A percentile compares a stretch with the other conserved stretches of the same genome.
Evolutionary conservation across 371 early-diverging fungal species (phyloP).

Genomic region (Mortierella sp.): DNA sequence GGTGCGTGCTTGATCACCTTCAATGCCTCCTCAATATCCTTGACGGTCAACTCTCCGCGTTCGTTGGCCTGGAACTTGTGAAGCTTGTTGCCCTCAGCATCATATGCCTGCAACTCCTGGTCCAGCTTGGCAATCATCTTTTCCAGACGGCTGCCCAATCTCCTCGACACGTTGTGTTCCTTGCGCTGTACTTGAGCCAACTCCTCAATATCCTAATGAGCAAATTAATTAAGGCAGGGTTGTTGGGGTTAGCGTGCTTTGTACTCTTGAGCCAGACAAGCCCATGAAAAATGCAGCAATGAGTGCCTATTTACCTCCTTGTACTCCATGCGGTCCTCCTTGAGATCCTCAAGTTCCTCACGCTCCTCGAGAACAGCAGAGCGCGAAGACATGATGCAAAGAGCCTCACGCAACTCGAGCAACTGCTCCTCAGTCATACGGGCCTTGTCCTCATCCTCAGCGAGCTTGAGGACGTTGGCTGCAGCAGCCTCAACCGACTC

Average conservation of each 20-base stretch:
- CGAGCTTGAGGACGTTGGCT: background rate
- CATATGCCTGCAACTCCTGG: constrained; percentile 74
- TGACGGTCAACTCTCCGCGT: constrained; percentile 71
- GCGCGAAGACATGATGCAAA: constrained; percentile 73
- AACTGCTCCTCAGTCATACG: constrained; percentile 73
- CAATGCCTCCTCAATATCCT: constrained; percentile 75
- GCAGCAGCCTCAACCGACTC: constrained; percentile 10
- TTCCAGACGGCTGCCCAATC: constrained; percentile 73
- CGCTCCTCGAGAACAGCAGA: constrained; percentile 77
- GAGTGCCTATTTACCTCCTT: constrained; percentile 64
- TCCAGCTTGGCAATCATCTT: constrained; percentile 81
- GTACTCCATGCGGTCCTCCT: constrained; percentile 76
- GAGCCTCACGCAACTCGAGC: constrained; percentile 74
- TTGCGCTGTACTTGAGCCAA: constrained; percentile 70
- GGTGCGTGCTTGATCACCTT: constrained; percentile 73
- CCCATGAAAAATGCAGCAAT: background rate
- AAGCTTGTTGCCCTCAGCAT: constrained; percentile 61
- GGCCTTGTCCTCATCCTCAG: constrained; percentile 61
- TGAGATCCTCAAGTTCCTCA: constrained; percentile 76
- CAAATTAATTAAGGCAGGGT: constrained; percentile 1
- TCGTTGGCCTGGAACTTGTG: constrained; percentile 64
- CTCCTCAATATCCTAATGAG: constrained; percentile 64
- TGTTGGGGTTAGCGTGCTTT: background rate
- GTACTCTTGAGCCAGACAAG: background rate
- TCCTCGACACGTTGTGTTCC: constrained; percentile 68